A percentile compares a stretch with the other conserved stretches of the same genome.
Evolutionary conservation across 352 stramenopile species (phyloP).

Genomic region (Phytophthora citrophthora): DNA sequence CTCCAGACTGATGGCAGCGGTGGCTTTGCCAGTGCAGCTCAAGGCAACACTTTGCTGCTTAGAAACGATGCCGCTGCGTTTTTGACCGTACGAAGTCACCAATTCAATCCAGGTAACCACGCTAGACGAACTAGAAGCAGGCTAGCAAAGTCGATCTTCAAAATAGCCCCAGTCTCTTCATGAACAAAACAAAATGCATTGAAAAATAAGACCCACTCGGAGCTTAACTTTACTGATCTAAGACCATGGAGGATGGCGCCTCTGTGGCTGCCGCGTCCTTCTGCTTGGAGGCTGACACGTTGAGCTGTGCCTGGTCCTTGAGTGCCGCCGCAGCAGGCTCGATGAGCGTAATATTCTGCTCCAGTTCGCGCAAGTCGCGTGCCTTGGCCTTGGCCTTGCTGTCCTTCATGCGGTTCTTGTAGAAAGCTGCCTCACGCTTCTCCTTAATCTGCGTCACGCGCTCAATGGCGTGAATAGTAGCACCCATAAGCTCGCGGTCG

Average conservation of each 20-base stretch:
- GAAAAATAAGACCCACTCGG: slow-evolving; percentile 29
- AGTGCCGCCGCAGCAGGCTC: slow-evolving; percentile 71
- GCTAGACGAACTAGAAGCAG: too few relatives aligned
- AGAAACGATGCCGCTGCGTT: slow-evolving; percentile 24
- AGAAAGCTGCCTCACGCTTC: slow-evolving; percentile 96
- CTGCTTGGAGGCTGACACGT: slow-evolving; percentile 61
- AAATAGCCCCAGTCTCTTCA: too few relatives aligned
- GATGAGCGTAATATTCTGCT: slow-evolving; percentile 89
- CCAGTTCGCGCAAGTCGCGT: slow-evolving; percentile 81
- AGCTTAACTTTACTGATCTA: slow-evolving; percentile 84
- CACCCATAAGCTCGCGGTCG: slow-evolving; percentile 98
- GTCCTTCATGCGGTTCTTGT: slow-evolving; percentile 97
- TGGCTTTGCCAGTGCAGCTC: not conserved
- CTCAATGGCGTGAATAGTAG: slow-evolving; percentile 99
- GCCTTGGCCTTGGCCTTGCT: slow-evolving; percentile 82
- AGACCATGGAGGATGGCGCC: slow-evolving; percentile 77
- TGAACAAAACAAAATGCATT: slow-evolving; percentile 46
- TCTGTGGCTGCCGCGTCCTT: slow-evolving; percentile 67
- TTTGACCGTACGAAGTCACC: slow-evolving; percentile 7
- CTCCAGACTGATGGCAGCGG: slow-evolving; percentile 28
- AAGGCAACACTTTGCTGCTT: slow-evolving; percentile 2
- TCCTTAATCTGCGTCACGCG: slow-evolving; percentile 97
- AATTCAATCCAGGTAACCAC: slow-evolving; percentile 3
- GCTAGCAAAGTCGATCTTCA: too few relatives aligned
- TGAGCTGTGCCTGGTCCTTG: slow-evolving; percentile 84